Conservation (phyloP, 805 yeast genomes). For the Kuraishia capsulata region DNA sequence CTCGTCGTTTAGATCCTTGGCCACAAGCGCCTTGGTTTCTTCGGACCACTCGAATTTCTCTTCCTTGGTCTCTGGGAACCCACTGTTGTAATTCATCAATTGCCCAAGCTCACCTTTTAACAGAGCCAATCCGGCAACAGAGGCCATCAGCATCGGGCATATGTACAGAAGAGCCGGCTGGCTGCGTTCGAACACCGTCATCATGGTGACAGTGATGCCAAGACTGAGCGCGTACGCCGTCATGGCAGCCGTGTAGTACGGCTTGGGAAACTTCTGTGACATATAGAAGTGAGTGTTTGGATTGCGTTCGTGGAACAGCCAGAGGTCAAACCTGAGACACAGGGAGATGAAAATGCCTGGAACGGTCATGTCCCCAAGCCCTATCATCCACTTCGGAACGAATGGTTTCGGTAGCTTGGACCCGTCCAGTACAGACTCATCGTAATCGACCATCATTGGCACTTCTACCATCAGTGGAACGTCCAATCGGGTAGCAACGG, state of each 20-base stretch:
- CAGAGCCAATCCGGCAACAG: slow-evolving; percentile 25
- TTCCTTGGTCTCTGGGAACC: slow-evolving; percentile 7
- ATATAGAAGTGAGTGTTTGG: slow-evolving; percentile 29
- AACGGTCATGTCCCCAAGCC: slow-evolving; percentile 58
- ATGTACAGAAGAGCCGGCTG: slow-evolving; percentile 65
- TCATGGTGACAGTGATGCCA: slow-evolving; percentile 28
- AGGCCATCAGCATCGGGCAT: slow-evolving; percentile 36
- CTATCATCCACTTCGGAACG: slow-evolving; percentile 32
- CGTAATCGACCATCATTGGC: slow-evolving; percentile 20
- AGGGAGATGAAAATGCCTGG: slow-evolving; percentile 49
- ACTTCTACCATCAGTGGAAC: slow-evolving; percentile 44
- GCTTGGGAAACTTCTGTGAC: slow-evolving; percentile 24
- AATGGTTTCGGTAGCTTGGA: too few species aligned
- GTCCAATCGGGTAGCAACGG: slow-evolving; percentile 47
- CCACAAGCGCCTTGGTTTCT: slow-evolving; percentile 11
- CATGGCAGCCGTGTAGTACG: slow-evolving; percentile 39
- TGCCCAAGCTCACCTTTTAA: slow-evolving; percentile 29
- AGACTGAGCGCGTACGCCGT: slow-evolving; percentile 41
- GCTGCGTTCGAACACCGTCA: slow-evolving; percentile 30
- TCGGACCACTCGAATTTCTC: slow-evolving; percentile 12
- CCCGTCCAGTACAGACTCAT: slow-evolving; percentile 6
- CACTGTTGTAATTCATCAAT: slow-evolving; percentile 29
- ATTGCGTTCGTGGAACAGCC: slow-evolving; percentile 24
- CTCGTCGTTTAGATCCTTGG: slow-evolving; percentile 7
- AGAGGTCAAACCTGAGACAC: slow-evolving; percentile 46